phyloP scores from a whole-genome alignment of 768 basidiomycete species.

The Amanita fuliginea region DNA sequence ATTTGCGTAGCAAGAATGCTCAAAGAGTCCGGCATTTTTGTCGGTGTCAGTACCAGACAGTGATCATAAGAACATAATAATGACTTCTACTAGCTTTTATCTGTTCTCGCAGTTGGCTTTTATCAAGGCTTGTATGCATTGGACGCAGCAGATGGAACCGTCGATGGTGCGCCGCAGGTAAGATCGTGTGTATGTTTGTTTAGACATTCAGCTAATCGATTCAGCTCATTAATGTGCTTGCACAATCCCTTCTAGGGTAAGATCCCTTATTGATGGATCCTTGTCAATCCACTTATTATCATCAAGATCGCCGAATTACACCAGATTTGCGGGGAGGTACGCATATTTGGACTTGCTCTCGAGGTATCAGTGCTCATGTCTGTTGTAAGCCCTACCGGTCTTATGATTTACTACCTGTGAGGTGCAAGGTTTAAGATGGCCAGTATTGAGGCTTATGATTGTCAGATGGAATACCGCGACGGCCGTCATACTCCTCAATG shows the following conservation, averaged over 20 bases:
- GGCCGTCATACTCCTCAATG: slow-evolving; percentile 79
- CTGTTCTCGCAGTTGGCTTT: slow-evolving; percentile 77
- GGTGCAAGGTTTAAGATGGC: slow-evolving; percentile 13
- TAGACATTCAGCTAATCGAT: slow-evolving; percentile 1
- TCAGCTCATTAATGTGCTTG: slow-evolving; percentile 58
- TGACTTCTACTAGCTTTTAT: slow-evolving; percentile 45
- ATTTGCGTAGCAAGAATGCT: slow-evolving; percentile 91
- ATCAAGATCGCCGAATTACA: slow-evolving; percentile 54
- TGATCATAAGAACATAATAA: not conserved
- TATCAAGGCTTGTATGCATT: slow-evolving; percentile 80
- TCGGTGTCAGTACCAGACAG: slow-evolving; percentile 49
- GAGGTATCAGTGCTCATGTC: not conserved
- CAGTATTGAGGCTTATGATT: slow-evolving; percentile 3
- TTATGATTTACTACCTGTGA: slow-evolving; percentile 74
- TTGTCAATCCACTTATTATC: not conserved
- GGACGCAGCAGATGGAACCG: slow-evolving; percentile 80
- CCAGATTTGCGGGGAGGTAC: slow-evolving; percentile 41
- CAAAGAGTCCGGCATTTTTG: slow-evolving; percentile 87
- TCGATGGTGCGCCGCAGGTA: slow-evolving; percentile 41
- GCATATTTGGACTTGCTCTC: not conserved
- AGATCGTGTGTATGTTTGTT: slow-evolving; percentile 8
- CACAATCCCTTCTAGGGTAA: slow-evolving; percentile 78
- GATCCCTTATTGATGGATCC: slow-evolving; percentile 13
- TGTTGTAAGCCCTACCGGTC: slow-evolving; percentile 35
- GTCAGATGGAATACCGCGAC: slow-evolving; percentile 75